Evolutionary conservation across 306 rosid genomes (phyloP), one percentile per base, ranked within the genome.

Genomic region (Rosa multiflora): DNA sequence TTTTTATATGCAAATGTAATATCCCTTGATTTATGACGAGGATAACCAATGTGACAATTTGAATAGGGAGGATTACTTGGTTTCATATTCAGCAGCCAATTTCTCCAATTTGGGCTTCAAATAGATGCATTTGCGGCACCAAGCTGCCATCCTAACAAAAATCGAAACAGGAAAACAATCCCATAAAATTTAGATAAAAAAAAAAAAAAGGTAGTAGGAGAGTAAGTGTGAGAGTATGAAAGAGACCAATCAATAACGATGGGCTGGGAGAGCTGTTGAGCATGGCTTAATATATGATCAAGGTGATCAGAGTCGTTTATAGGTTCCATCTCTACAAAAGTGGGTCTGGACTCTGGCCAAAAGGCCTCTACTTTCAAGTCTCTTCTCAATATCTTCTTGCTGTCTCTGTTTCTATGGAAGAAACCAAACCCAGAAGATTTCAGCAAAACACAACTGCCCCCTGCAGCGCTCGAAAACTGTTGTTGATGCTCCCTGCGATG

Each of bases 91-190:
- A 17, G 97, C 91, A 0, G 96, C 98, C 75, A 95, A 78, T 83
- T 91, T 92, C 88, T 95, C 99, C 85, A 92, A 78, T 78, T 92
- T 94, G n/a, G 97, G 99, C 86, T 95, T 92, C 88, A 95, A 81
- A 83, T 91, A 92, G 14, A 94, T 92, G 88, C 98, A 94, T 82
- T 95, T 92, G 85, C 98, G 85, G 75, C 97, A 94, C 97, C 99
- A 94, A 74, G 90, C 47, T 76, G 98, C 97, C 98, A 94, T 92
- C 98, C 98, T 94, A 79, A 74, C 47, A 40, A 71, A 80, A 26
- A 37, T 66, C 9, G 15, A 18, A 23, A 1, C 4, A 18, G 12
- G 6, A 46, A 35, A 13, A 5, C 8, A 32, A 10, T 4, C 11
- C 5, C 1, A 0, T 35, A 35, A 62, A 13, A 5, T 14, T 37